These are phyloP conservation scores for Umbelopsis sp. DNA, from an alignment of 192 early-diverging fungal species.

Conservation along the genomic window DNA sequence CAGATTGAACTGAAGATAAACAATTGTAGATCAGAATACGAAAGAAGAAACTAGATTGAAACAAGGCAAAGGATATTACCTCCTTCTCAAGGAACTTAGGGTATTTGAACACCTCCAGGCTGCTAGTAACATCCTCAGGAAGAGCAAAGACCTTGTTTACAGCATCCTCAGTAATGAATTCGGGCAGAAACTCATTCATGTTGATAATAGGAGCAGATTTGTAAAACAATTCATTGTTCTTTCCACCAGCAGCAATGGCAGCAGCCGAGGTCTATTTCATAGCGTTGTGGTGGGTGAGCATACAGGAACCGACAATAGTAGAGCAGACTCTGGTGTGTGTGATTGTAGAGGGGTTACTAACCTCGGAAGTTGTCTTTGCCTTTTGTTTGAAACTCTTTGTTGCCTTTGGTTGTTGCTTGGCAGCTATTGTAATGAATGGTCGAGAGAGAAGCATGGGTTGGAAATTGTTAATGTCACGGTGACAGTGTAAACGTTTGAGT, in stretches of 20 bases:
- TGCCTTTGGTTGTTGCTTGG: constrained; percentile 15
- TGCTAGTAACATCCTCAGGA: constrained; percentile 18
- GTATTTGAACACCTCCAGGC: constrained; percentile 30
- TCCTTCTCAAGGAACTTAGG: constrained; percentile 22
- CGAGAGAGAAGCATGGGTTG: background rate
- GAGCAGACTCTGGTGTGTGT: background rate
- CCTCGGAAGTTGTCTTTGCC: constrained; percentile 1
- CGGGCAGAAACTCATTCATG: constrained; percentile 30
- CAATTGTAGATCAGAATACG: background rate
- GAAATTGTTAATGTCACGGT: background rate
- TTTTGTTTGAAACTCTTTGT: constrained; percentile 14
- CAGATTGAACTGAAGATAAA: constrained; percentile 37
- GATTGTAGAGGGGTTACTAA: background rate
- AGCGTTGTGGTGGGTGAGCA: background rate
- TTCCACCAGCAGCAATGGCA: constrained; percentile 9
- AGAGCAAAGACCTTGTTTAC: constrained; percentile 26
- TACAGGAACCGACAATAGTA: too few species aligned
- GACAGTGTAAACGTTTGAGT: background rate
- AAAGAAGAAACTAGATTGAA: background rate
- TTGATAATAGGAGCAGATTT: constrained; percentile 12
- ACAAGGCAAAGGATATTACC: constrained; percentile 3
- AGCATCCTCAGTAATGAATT: constrained; percentile 19
- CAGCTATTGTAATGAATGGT: constrained; percentile 5
- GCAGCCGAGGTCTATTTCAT: background rate
- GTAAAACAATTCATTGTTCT: constrained; percentile 26